A percentile compares a stretch with the other conserved stretches of the same genome.
These are phyloP conservation scores for Cupressus sempervirens DNA, from an alignment of 75 land plant genomes.

Conservation along the genomic window DNA sequence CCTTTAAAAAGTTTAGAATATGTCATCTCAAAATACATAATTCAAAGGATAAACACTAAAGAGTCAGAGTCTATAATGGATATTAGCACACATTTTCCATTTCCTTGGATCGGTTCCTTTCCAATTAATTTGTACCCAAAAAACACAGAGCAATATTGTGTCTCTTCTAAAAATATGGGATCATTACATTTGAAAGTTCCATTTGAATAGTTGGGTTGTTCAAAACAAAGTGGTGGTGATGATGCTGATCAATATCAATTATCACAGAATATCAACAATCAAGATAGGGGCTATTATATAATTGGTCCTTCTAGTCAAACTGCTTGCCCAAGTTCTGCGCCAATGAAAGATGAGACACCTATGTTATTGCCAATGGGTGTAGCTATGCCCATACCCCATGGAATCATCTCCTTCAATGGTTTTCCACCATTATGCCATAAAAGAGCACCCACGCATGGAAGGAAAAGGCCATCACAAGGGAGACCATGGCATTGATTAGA, in stretches of 20 bases:
- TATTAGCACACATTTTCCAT: background rate
- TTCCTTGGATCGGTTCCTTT: background rate
- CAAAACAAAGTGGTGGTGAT: conserved; percentile 11
- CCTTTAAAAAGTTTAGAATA: no score
- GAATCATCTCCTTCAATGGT: conserved; percentile 13
- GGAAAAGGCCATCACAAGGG: no score
- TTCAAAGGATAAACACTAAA: no score
- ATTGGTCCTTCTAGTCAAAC: conserved; percentile 8
- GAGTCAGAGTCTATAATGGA: no score
- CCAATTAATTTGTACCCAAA: conserved; percentile 13
- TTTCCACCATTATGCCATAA: conserved; percentile 9
- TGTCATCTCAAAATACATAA: no score
- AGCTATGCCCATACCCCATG: conserved; percentile 15
- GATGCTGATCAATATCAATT: conserved; percentile 24
- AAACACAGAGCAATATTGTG: conserved; percentile 17
- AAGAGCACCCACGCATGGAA: no score
- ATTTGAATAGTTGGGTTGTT: conserved; percentile 8
- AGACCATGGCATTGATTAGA: no score
- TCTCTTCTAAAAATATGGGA: conserved; percentile 24
- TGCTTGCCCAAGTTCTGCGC: background rate
- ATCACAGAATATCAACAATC: conserved; percentile 32
- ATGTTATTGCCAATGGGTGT: background rate
- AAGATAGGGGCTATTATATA: conserved; percentile 40
- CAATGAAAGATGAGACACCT: conserved; percentile 22
- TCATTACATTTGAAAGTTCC: conserved; percentile 12